Base-by-base conservation (phyloP, 1,284 basidiomycete genomes). In the Ceratobasidium sp. region DNA sequence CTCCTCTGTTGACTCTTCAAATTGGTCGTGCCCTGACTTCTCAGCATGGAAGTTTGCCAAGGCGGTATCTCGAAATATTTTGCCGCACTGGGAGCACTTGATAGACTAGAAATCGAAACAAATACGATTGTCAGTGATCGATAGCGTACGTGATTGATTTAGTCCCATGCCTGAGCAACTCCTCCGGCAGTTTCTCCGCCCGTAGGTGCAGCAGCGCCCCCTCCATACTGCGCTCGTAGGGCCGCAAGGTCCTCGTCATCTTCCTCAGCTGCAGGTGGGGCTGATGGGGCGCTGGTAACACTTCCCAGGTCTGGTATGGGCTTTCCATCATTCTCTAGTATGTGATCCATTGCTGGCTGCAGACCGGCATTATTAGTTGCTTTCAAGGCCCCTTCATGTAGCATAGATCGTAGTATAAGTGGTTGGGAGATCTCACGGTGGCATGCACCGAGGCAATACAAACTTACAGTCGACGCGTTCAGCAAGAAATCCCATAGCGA, bases 1-100 rank as follows among this genome's bases (percentile, higher is more conserved):
- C 88, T 98, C 97, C 81, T 99, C 96, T 0, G 91, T 94, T 4
- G 94, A 96, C 82, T 99, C 97, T 81, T 97, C 96, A 78, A 98
- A 98, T 78, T 95, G 90, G 81, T 95, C 92, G 81, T 99, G 97
- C 0, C 97, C 97, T 77, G 91, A 94, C 85, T 96, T 97, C 83
- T 98, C 95, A 1, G 97, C 97, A 80, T 99, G 97, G 84, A 92
- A 98, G 79, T 93, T 93, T 22, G 97, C 97, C 14, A 97, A 86
- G 1, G 93, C 95, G 6, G 93, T 91, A 77, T 94, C 95, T 81
- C 90, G 91, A 87, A 97, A 97, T 41, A 90, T 86, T 85, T 97
- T 98, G 75, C 91, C 90, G 81, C 95, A 97, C 79, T 92, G 80
- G 0, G 89, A 85, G 81, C 93, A 95, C 82, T 90, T 93, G 83